Evolutionary conservation across 1,139 yeast genomes (phyloP), one percentile per base, ranked within the genome.

Genomic region (Suhomyces atakaporum): DNA sequence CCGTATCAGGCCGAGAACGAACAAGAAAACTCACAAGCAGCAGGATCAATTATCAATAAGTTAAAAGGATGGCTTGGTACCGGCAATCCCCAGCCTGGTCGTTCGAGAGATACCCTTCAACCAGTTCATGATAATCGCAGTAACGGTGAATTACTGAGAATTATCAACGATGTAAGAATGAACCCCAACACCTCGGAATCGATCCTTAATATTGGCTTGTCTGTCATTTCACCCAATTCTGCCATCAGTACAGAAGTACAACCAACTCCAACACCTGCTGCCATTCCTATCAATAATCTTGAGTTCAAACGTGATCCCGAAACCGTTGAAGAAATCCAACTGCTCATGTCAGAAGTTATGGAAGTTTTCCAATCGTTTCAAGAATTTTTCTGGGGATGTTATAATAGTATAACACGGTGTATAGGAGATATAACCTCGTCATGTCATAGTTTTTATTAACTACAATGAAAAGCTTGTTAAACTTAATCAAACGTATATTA

Each of bases 1-100:
- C 75, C 77, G 0, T 74, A 51, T 39, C 41, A 38, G n/a, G 14
- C 12, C 5, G n/a, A 27, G 6, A 4, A 16, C 19, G n/a, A 24
- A 9, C 10, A 12, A 2, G 9, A 12, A 6, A 27, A 26, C 5
- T 13, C 15, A 5, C 26, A 21, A 8, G 10, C 3, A 13, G 13
- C 3, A 13, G 13, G 23, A 5, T 27, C 30, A n/a, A 9, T 26
- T 6, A 4, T 31, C 6, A 7, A 14, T 4, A 12, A n/a, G 14
- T n/a, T 31, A 16, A 27, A 24, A 15, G 19, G 15, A 9, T 36
- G 39, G 39, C 31, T 36, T 14, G 29, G 35, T 3, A 18, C 8
- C 20, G 20, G 8, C 20, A 18, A 18, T 8, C 20, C 7, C 5
- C 20, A 8, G 20, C 20, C 5, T 5, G 5, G 20, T 18, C 8